phyloP scores from a whole-genome alignment of 495 filamentous ascomycete genomes.

The Lasiosphaeria miniovina region DNA sequence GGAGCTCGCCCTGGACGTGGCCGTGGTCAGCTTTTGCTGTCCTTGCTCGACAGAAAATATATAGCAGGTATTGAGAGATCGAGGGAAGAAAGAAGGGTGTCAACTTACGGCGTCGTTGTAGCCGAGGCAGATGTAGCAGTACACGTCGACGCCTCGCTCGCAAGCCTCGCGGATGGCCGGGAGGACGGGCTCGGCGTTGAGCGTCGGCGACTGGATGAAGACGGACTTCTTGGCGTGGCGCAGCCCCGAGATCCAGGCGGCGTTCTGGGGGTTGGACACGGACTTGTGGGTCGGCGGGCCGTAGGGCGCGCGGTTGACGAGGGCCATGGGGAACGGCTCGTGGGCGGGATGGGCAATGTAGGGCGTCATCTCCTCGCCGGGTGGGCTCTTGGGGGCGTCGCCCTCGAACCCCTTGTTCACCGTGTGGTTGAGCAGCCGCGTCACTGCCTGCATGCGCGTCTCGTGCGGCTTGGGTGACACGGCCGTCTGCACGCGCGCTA shows the following conservation, averaged over 20 bases:
- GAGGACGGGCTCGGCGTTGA: slow-evolving; percentile 67
- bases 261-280: slow-evolving; percentile 66
- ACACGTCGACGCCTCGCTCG: slow-evolving; percentile 62
- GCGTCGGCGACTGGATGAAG: slow-evolving; percentile 73
- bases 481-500: slow-evolving; percentile 54
- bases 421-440: slow-evolving; percentile 63
- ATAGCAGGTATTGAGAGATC: not conserved
- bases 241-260: slow-evolving; percentile 65
- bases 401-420: slow-evolving; percentile 50
- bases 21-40: not conserved
- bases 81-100: not conserved
- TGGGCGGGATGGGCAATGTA: slow-evolving; percentile 54
- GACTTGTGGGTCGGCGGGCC: slow-evolving; percentile 58
- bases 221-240: slow-evolving; percentile 58
- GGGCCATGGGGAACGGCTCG: slow-evolving; percentile 64
- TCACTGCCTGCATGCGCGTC: slow-evolving; percentile 52
- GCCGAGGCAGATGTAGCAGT: slow-evolving; percentile 68
- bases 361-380: slow-evolving; percentile 57
- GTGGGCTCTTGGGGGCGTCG: slow-evolving; percentile 50
- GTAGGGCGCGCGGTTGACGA: slow-evolving; percentile 66
- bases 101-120: slow-evolving; percentile 65
- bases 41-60: too few relatives aligned
- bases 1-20: slow-evolving; percentile 57
- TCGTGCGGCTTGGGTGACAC: slow-evolving; percentile 50
- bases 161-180: slow-evolving; percentile 60